These are phyloP conservation scores for Fraxinus floribunda DNA, from an alignment of 305 asterid species.

Conservation along the genomic window DNA sequence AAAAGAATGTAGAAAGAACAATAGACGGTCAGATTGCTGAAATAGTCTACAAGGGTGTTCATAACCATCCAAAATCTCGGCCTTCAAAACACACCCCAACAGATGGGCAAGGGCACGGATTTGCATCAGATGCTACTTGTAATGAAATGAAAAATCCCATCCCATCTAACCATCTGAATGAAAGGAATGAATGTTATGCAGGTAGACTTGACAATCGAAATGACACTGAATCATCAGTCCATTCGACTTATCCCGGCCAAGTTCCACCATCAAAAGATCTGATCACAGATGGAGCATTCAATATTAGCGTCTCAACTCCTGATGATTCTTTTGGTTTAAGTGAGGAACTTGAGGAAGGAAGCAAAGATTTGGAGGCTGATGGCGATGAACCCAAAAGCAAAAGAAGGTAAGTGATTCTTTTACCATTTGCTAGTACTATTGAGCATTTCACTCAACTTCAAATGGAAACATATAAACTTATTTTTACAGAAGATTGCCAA, in stretches of 20 bases:
- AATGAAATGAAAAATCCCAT: conserved; percentile 26
- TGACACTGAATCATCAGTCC: conserved; percentile 32
- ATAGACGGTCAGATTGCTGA: conserved; percentile 64
- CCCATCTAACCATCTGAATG: conserved; percentile 27
- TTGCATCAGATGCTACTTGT: conserved; percentile 22
- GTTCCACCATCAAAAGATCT: conserved; percentile 27
- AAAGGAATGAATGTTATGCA: conserved; percentile 23
- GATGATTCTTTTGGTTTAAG: conserved; percentile 20
- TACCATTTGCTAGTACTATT: not conserved
- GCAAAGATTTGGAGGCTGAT: conserved; percentile 39
- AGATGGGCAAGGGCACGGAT: conserved; percentile 35
- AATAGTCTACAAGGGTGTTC: conserved; percentile 78
- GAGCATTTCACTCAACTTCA: not conserved
- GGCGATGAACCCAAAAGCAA: conserved; percentile 48
- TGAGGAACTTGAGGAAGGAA: conserved; percentile 42
- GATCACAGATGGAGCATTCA: conserved; percentile 18
- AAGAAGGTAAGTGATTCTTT: conserved; percentile 48
- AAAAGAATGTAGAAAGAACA: conserved; percentile 70
- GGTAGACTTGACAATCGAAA: conserved; percentile 27
- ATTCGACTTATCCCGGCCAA: conserved; percentile 28
- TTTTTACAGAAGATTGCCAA: not conserved
- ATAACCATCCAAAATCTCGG: conserved; percentile 63
- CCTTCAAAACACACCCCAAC: conserved; percentile 27
- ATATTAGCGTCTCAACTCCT: conserved; percentile 24
- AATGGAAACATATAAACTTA: not conserved